Evolutionary conservation across 441 rosid species (phyloP).

Genomic region (California macrophylla): DNA sequence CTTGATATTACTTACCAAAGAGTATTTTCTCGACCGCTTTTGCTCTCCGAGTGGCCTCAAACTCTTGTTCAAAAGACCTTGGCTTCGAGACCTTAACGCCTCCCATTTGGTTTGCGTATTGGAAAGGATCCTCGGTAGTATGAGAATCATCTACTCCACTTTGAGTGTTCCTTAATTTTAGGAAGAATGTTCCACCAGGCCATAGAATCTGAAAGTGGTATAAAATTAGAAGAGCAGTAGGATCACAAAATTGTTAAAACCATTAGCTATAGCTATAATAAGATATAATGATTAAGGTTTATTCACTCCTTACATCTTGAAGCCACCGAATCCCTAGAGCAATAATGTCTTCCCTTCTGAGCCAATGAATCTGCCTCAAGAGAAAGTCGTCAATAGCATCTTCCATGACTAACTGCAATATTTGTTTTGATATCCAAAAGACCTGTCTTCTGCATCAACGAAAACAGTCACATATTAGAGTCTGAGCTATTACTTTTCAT

Average conservation of each 20-base stretch:
- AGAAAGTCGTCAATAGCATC: slow-evolving; percentile 97
- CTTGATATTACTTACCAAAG: slow-evolving; percentile 41
- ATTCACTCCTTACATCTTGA: slow-evolving; percentile 67
- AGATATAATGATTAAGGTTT: slow-evolving; percentile 4
- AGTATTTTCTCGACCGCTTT: slow-evolving; percentile 71
- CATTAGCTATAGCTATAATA: not conserved
- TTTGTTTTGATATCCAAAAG: slow-evolving; percentile 95
- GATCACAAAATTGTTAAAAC: not conserved
- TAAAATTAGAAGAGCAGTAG: slow-evolving; percentile 11
- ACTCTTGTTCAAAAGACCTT: slow-evolving; percentile 64
- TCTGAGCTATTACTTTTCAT: not conserved
- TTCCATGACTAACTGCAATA: slow-evolving; percentile 87
- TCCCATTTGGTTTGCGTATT: slow-evolving; percentile 38
- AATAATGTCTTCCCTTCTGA: slow-evolving; percentile 67
- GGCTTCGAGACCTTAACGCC: slow-evolving; percentile 48
- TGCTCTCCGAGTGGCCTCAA: slow-evolving; percentile 84
- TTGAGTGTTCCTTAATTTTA: slow-evolving; percentile 33
- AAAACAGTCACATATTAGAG: slow-evolving; percentile 19
- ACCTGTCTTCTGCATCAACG: slow-evolving; percentile 70
- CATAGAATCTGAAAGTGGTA: slow-evolving; percentile 54
- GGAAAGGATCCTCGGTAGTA: slow-evolving; percentile 28
- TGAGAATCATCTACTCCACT: slow-evolving; percentile 28
- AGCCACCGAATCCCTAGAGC: slow-evolving; percentile 74
- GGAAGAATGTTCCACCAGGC: slow-evolving; percentile 84
- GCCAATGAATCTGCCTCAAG: slow-evolving; percentile 71